A percentile compares a stretch with the other conserved stretches of the same genome.
Conservation (phyloP, 192 early-diverging fungal genomes). For the Jimgerdemannia flammicorona region DNA sequence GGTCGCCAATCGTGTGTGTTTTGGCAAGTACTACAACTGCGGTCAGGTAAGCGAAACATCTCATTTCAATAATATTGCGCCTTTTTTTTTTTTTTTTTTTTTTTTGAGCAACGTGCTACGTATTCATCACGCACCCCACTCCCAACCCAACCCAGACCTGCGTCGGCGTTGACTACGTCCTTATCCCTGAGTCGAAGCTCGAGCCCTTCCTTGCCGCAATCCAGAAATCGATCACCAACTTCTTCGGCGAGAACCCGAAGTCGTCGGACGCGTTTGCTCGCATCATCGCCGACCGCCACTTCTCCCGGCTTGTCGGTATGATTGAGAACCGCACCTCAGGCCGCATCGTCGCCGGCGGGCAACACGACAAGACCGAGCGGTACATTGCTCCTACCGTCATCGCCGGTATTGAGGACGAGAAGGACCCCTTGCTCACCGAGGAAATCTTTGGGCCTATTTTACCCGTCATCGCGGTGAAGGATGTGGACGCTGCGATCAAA, state of each 20-base stretch:
- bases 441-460: conserved; percentile 95
- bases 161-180: conserved; percentile 73
- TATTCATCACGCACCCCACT: conserved; percentile 1
- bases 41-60: conserved; percentile 63
- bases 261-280: conserved; percentile 47
- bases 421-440: conserved; percentile 58
- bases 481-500: conserved; percentile 58
- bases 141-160: conserved; percentile 51
- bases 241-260: conserved; percentile 39
- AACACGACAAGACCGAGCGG: conserved; percentile 49
- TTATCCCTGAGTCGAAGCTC: conserved; percentile 45
- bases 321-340: conserved; percentile 47
- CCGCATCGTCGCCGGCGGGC: conserved; percentile 57
- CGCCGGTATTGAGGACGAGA: conserved; percentile 40
- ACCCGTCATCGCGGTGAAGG: conserved; percentile 68
- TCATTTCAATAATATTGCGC: background rate
- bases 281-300: conserved; percentile 60
- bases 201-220: conserved; percentile 48
- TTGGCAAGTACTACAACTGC: conserved; percentile 80
- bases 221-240: conserved; percentile 26
- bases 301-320: conserved; percentile 50
- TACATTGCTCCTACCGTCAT: conserved; percentile 86
- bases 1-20: conserved; percentile 69
- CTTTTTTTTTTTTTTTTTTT: background rate
- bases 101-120: background rate